Conservation (phyloP, 1,284 basidiomycete species). For the Lentinula novae-zelandiae region DNA sequence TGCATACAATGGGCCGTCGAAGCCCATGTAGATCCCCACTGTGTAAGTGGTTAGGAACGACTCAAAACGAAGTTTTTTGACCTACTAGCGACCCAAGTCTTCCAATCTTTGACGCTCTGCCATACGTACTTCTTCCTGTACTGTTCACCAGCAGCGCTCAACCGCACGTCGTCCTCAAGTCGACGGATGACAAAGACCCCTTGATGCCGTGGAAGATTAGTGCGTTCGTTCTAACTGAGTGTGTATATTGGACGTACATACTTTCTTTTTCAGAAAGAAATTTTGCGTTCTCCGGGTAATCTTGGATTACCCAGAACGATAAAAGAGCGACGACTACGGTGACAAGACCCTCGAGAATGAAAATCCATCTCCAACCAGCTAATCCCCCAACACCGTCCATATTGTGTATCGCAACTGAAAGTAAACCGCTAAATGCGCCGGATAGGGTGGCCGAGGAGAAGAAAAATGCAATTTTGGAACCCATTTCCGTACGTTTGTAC, state of each 20-base stretch:
- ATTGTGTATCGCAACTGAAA: constrained; percentile 64
- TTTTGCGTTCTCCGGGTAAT: constrained; percentile 78
- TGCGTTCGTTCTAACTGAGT: neutral
- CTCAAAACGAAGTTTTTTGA: constrained; percentile 7
- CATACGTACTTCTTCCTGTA: constrained; percentile 59
- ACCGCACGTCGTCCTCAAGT: constrained; percentile 65
- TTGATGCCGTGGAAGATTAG: neutral
- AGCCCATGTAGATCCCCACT: constrained; percentile 60
- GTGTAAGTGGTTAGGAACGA: constrained; percentile 6
- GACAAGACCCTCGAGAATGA: constrained; percentile 73
- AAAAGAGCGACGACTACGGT: constrained; percentile 46
- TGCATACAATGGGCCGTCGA: constrained; percentile 44
- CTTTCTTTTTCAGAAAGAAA: constrained; percentile 71
- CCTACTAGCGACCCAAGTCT: constrained; percentile 68
- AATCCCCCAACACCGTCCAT: constrained; percentile 62
- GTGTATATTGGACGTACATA: constrained; percentile 25
- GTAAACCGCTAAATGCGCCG: constrained; percentile 66
- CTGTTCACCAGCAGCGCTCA: constrained; percentile 67
- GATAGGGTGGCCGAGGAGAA: constrained; percentile 69
- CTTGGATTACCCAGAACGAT: constrained; percentile 73
- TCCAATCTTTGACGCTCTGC: constrained; percentile 65
- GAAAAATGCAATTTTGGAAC: constrained; percentile 56
- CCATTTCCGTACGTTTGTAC: constrained; percentile 61
- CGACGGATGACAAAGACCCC: constrained; percentile 56
- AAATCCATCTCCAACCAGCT: constrained; percentile 59